Base-by-base conservation (phyloP, 768 basidiomycete species). In the Sporobolomyces pararoseus region DNA sequence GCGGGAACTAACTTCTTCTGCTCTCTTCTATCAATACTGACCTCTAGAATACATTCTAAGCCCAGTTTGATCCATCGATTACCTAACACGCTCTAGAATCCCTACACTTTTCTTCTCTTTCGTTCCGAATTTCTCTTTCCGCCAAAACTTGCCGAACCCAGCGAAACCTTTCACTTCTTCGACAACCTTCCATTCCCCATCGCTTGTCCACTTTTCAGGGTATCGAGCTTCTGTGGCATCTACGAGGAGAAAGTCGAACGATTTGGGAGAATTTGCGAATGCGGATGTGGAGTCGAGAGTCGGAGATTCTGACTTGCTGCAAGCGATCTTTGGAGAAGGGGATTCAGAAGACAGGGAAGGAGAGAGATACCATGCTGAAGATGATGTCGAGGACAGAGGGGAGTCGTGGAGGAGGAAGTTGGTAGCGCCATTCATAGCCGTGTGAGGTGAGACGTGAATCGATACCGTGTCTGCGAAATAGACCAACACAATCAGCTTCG, bases 361-460 rank as follows among this genome's bases (percentile, higher is more conserved):
- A 19, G 60, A 39, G 61, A 61, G 57, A 68, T 55, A 29, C 76
- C 63, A 59, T 46, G 73, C 42, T 49, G 65, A 47, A 63, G 72
- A 58, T 75, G 62, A 5, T 23, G 66, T 55, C 50, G 65, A 23
- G 71, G 67, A 57, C 6, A 76, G 57, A 46, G 55, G 31, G 60
- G 81, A 77, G 61, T 83, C 70, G 72, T 84, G 82, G 0, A 87
- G 81, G 27, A 84, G 82, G 82, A 97, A 96, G 62, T 93, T 86
- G 0, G 91, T 89, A 4, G 91, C 89, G 3, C 96, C 95, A 0
- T 88, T 91, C 79, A 95, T 93, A 3, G 90, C 87, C 1, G 90
- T 89, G 51, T 91, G 84, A 71, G 94, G 89, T 59, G 86, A 87
- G 51, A 96, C 86, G 76, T 94, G 89, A 5, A 95, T 84, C 66